Evolutionary conservation across 108 stramenopile genomes (phyloP).

Genomic region (Skeletonema tropicum): DNA sequence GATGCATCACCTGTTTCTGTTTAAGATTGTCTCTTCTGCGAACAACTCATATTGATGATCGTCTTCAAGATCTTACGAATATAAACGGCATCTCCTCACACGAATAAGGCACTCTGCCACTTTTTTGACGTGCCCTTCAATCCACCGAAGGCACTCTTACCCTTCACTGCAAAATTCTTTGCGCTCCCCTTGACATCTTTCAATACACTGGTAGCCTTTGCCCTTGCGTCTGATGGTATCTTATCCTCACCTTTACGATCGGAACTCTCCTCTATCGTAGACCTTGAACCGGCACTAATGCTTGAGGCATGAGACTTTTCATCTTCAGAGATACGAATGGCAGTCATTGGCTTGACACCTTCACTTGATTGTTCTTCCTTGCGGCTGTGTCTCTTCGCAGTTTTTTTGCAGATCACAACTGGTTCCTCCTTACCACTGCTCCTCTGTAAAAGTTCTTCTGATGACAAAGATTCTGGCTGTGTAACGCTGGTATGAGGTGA

Average conservation of each 20-base stretch:
- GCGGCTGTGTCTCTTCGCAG: not conserved
- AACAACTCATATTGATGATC: too few relatives aligned
- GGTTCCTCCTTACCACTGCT: not conserved
- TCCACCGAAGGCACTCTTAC: slow-evolving; percentile 35
- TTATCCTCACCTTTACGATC: slow-evolving; percentile 15
- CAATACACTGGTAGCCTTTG: slow-evolving; percentile 15
- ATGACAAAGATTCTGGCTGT: slow-evolving; percentile 8
- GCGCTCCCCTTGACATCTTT: slow-evolving; percentile 34
- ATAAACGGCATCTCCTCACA: slow-evolving; percentile 16
- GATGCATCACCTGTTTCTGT: too few relatives aligned
- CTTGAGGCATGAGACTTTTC: slow-evolving; percentile 42
- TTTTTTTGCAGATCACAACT: not conserved
- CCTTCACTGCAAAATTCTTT: slow-evolving; percentile 14
- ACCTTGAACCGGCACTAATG: slow-evolving; percentile 27
- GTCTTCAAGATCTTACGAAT: not conserved
- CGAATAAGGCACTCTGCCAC: slow-evolving; percentile 50
- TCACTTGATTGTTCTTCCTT: not conserved
- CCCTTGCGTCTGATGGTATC: not conserved
- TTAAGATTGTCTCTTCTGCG: too few relatives aligned
- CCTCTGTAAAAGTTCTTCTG: not conserved
- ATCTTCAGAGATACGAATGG: slow-evolving; percentile 21
- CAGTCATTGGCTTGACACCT: slow-evolving; percentile 14
- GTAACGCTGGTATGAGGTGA: slow-evolving; percentile 11
- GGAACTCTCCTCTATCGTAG: slow-evolving; percentile 7
- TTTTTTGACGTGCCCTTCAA: slow-evolving; percentile 38